Evolutionary conservation across 202 grass and related monocot species (phyloP).

Genomic region (Zizania palustris): DNA sequence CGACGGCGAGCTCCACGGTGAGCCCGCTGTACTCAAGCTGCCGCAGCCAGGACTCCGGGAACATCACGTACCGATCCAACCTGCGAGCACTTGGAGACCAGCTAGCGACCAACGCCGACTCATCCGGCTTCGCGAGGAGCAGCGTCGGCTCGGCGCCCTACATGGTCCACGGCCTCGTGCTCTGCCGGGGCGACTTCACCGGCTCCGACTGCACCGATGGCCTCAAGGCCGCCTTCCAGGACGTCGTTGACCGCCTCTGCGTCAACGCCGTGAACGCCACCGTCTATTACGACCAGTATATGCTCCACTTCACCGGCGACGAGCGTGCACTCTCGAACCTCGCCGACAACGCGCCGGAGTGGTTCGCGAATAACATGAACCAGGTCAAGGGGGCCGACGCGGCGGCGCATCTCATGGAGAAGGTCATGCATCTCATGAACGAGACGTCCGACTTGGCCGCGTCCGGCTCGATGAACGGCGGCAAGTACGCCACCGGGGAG

Average conservation of each 20-base stretch:
- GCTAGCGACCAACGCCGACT: not conserved
- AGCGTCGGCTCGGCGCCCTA: not conserved
- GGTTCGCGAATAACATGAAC: not conserved
- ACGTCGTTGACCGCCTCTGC: conserved; percentile 5
- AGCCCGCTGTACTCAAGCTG: not conserved
- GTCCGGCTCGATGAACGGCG: not conserved
- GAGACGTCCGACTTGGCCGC: not conserved
- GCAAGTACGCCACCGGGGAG: conserved; percentile 44
- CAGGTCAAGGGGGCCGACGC: not conserved
- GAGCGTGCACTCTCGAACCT: not conserved
- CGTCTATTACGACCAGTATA: conserved; percentile 43
- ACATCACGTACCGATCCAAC: conserved; percentile 47
- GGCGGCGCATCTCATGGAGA: not conserved
- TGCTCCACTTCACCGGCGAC: conserved; percentile 37
- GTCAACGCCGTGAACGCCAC: not conserved
- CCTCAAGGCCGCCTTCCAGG: not conserved
- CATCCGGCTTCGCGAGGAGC: conserved; percentile 18
- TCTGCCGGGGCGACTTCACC: conserved; percentile 47
- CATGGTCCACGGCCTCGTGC: conserved; percentile 24
- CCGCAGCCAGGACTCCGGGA: conserved; percentile 11
- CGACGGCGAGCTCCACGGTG: not conserved
- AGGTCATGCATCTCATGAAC: conserved; percentile 10
- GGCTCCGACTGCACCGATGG: conserved; percentile 16
- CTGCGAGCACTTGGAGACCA: not conserved
- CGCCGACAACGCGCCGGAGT: conserved; percentile 1